Evolutionary conservation across 2,329 filamentous ascomycete species (phyloP), one percentile per base, ranked within the genome.

Genomic region (Claviceps humidiphila): DNA sequence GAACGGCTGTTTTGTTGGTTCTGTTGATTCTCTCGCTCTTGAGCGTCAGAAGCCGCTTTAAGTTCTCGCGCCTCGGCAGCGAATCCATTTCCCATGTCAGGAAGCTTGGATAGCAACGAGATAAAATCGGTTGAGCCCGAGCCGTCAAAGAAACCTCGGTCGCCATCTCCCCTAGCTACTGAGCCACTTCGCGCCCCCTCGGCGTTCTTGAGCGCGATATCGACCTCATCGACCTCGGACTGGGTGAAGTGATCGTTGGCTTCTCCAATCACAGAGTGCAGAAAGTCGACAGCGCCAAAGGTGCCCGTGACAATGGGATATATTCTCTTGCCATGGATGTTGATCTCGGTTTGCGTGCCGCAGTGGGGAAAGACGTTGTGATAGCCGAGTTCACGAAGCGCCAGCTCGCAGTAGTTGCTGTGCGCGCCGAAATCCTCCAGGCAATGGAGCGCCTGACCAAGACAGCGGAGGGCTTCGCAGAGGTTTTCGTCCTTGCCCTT

Each of bases 241-340:
- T 93, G 87, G 2, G 87, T 87, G 62, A 93, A 88, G 63, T 90
- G 85, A 62, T 93, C 87, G 11, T 80, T 87, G 37, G 87, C 87
- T 65, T 91, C 87, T 53, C 85, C 78, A 48, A 81, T 68, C 34
- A 88, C 86, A 1, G 85, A 89, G 65, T 93, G 87, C 58, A 91
- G 71, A 64, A 93, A 93, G 65, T 91, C 87, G 2, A 91, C 87
- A 58, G 81, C 87, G 42, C 87, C 87, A 67, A 93, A 93, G 11
- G 68, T 70, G 44, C 81, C 81, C 1, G 87, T 91, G 22, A 89
- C 82, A 1, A 91, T 71, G 5, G 87, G 87, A 58, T 76, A 91
- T 8, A 89, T 75, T n/a, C 72, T 75, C 56, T 80, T 80, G 46
- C 85, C 85, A 43, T 70, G 75, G 30, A 70, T 63, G 56, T 80